Conservation (phyloP, 225 moss, liverwort and hornwort genomes). For the Climacium dendroides region DNA sequence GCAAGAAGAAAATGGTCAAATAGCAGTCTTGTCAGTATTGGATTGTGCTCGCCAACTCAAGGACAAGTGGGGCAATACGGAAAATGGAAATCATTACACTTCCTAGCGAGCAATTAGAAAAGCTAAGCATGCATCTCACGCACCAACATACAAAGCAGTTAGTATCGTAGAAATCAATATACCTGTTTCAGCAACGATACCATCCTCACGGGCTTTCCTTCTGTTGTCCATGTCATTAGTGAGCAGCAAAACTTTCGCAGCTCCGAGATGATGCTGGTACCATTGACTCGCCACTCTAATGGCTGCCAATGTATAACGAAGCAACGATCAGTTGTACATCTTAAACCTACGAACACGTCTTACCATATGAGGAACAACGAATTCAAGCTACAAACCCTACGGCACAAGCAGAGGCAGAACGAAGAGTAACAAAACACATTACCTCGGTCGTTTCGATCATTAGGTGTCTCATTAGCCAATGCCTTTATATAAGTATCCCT, state of each 20-base stretch:
- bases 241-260: conserved; percentile 62
- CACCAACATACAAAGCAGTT: not conserved
- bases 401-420: not conserved
- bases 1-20: conserved; percentile 8
- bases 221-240: conserved; percentile 88
- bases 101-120: not conserved
- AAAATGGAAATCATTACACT: not conserved
- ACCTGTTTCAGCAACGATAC: conserved; percentile 81
- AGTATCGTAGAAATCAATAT: not conserved
- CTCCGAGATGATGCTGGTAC: conserved; percentile 77
- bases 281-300: conserved; percentile 91
- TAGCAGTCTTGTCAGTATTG: not conserved
- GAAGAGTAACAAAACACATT: not conserved
- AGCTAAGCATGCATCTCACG: not conserved
- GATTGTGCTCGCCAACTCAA: not conserved
- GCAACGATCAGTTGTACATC: not conserved
- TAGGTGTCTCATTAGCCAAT: conserved; percentile 64
- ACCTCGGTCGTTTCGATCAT: conserved; percentile 99
- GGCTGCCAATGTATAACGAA: conserved; percentile 30
- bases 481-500: conserved; percentile 88
- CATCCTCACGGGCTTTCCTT: conserved; percentile 71
- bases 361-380: not conserved
- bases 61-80: not conserved
- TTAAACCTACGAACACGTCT: not conserved
- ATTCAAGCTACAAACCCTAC: not conserved